Evolutionary conservation across 805 yeast genomes (phyloP), one percentile per base, ranked within the genome.

Genomic region (Wickerhamiella allomyrinae): DNA sequence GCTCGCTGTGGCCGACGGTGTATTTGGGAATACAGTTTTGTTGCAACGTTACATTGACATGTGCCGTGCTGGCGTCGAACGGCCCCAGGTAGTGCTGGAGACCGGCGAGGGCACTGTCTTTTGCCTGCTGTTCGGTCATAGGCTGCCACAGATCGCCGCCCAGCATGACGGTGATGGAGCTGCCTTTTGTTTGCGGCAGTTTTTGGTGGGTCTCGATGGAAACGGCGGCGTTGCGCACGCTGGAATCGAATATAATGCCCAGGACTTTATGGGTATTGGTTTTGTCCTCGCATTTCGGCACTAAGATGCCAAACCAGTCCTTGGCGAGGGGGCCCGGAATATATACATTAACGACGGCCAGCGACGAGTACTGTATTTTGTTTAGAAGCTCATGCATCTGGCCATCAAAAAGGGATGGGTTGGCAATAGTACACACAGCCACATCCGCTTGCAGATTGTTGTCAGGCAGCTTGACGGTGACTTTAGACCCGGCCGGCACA

Each of bases 231-330:
- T 72, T 70, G 53, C 82, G 91, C 19, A 84, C 73, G 42, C 84
- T 85, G 1, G 95, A 83, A 58, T 89, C 97, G 61, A 79, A 89
- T 15, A 91, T 85, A 5, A 85, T 84, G 2, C 98, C 98, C 23
- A 89, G 64, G 13, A 86, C 61, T 15, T 71, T 66, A 38, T 74
- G 76, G 3, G 70, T 66, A 48, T 77, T 76, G 41, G 57, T 52
- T 1, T 54, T 54, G 37, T 68, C 63, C 36, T 61, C 60, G 3
- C 60, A 46, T 46, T 67, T 65, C 7, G 98, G 98, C 8, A 87
- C 80, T 37, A 89, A 68, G 51, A 80, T 84, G 1, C 98, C 98
- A 67, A 89, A 89, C 29, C 96, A 94, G 44, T 70, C 67, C 34
- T 43, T 44, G 14, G 54, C 57, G n/a, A 61, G 58, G 38, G 54